A percentile compares a stretch with the other conserved stretches of the same genome.
Evolutionary conservation across 1,284 basidiomycete genomes (phyloP).

Genomic region (Ustilago loliicola): DNA sequence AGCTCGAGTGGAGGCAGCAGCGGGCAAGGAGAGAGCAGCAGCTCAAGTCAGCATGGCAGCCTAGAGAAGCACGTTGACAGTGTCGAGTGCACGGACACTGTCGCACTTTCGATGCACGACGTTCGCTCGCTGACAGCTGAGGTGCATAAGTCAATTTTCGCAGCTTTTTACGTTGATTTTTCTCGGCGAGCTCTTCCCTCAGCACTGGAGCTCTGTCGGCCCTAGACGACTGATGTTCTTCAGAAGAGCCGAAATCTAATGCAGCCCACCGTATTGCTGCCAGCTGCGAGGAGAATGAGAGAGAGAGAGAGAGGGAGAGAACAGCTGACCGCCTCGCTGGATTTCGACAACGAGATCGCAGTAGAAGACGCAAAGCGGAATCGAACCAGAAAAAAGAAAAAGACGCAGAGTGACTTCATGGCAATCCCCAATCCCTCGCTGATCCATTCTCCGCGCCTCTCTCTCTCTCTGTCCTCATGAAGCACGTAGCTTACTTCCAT

Average conservation of each 20-base stretch:
- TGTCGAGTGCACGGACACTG: background rate
- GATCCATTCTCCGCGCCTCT: background rate
- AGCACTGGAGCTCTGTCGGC: background rate
- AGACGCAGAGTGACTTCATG: constrained; percentile 24
- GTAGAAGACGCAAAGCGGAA: background rate
- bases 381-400: background rate
- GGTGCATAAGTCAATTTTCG: constrained; percentile 6
- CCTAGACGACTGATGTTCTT: too few species aligned
- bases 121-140: constrained; percentile 18
- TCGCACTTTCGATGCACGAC: background rate
- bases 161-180: background rate
- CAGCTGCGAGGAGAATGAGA: too few species aligned
- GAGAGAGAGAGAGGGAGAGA: background rate
- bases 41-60: constrained; percentile 11
- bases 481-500: constrained; percentile 10
- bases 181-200: background rate
- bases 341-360: background rate
- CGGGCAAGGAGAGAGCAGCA: background rate
- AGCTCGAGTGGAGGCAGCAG: background rate
- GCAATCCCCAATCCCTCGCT: background rate
- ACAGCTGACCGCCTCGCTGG: background rate
- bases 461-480: background rate
- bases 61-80: constrained; percentile 5
- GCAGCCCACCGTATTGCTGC: too few species aligned
- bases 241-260: too few species aligned